Percentiles rank a stretch among this genome's conserved stretches.
Conservation (phyloP, 2,329 filamentous ascomycete species). For the Malbranchea zuffiana region DNA sequence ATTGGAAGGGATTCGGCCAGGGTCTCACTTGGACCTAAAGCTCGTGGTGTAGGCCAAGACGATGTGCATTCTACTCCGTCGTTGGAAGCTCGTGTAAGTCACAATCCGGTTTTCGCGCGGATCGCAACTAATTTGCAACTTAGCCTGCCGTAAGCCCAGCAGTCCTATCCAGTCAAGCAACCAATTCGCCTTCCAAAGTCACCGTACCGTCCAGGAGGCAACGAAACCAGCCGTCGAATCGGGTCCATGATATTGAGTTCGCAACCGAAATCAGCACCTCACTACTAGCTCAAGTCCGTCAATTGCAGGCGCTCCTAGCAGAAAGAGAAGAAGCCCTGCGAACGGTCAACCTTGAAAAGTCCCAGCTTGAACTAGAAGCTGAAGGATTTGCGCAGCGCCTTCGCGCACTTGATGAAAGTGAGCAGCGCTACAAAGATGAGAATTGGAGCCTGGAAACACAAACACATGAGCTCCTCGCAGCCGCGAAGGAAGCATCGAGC, state of each 20-base stretch:
- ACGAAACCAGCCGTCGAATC: constrained; percentile 76
- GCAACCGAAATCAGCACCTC: constrained; percentile 97
- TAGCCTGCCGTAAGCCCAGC: constrained; percentile 62
- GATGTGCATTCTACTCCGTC: constrained; percentile 35
- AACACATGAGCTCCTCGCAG: constrained; percentile 67
- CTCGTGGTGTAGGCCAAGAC: constrained; percentile 61
- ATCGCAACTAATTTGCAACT: constrained; percentile 11
- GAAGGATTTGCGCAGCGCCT: constrained; percentile 71
- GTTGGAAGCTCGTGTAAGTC: constrained; percentile 37
- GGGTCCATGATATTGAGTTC: constrained; percentile 92
- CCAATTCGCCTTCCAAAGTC: constrained; percentile 79
- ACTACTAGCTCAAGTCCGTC: constrained; percentile 83
- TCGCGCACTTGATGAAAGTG: constrained; percentile 77
- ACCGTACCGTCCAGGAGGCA: constrained; percentile 77
- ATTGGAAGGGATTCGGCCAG: constrained; percentile 81
- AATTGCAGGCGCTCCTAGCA: constrained; percentile 70
- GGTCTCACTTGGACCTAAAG: constrained; percentile 74
- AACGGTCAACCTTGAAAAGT: constrained; percentile 60
- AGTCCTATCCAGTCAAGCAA: constrained; percentile 74
- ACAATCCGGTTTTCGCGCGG: background rate
- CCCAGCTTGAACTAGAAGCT: constrained; percentile 68
- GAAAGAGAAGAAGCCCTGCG: constrained; percentile 84
- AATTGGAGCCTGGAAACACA: constrained; percentile 96
- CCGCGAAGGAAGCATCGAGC: constrained; percentile 64
- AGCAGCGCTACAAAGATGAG: constrained; percentile 93